Evolutionary conservation across 2,329 filamentous ascomycete genomes (phyloP).

Genomic region (Coniella vitis): DNA sequence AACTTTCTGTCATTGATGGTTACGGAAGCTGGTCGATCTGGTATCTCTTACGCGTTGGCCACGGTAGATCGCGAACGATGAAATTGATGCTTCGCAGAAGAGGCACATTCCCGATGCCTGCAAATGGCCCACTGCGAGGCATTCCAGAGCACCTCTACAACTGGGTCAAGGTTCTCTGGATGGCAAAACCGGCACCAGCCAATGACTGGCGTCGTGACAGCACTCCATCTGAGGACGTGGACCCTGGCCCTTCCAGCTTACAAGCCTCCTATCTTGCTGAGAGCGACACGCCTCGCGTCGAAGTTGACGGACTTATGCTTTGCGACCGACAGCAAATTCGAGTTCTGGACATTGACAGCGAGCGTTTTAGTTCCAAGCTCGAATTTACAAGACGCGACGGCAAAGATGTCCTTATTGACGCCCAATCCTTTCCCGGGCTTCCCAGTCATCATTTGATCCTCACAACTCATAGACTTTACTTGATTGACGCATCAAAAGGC

Average conservation of each 20-base stretch:
- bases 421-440: slow-evolving; percentile 40
- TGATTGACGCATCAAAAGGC: slow-evolving; percentile 33
- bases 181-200: background rate
- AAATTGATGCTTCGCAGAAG: slow-evolving; percentile 23
- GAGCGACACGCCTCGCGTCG: background rate
- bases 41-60: slow-evolving; percentile 41
- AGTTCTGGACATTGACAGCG: slow-evolving; percentile 7
- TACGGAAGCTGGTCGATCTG: slow-evolving; percentile 62
- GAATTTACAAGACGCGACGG: slow-evolving; percentile 22
- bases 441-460: slow-evolving; percentile 50
- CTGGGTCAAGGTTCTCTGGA: slow-evolving; percentile 38
- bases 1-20: slow-evolving; percentile 60
- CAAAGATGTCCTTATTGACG: slow-evolving; percentile 46
- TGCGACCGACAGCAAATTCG: slow-evolving; percentile 9
- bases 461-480: slow-evolving; percentile 45
- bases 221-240: slow-evolving; percentile 6
- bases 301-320: slow-evolving; percentile 11
- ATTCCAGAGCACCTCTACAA: slow-evolving; percentile 24
- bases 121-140: slow-evolving; percentile 24
- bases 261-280: slow-evolving; percentile 2
- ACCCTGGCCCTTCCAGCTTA: background rate
- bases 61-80: slow-evolving; percentile 27
- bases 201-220: slow-evolving; percentile 21
- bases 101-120: background rate
- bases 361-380: slow-evolving; percentile 11